Conservation (phyloP, 108 stramenopile species). For the Cyclotella choctawhatcheeana region DNA sequence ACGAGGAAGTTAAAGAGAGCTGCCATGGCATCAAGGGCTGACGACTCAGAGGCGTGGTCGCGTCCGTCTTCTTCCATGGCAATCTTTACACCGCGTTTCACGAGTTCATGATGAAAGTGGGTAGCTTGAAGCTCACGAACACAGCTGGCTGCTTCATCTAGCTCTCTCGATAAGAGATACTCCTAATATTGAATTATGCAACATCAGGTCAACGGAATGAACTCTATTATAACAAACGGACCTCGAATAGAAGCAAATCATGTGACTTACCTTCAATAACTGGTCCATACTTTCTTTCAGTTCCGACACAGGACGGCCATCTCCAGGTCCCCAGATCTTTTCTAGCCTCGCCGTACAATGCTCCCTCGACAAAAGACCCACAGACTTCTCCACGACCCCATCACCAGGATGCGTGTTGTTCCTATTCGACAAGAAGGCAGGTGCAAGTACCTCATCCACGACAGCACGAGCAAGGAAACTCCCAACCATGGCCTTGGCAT, state of each 20-base stretch:
- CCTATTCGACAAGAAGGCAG: conserved; percentile 91
- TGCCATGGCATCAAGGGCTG: conserved; percentile 84
- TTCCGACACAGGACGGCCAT: conserved; percentile 93
- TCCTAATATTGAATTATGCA: conserved; percentile 57
- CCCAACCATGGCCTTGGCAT: conserved; percentile 83
- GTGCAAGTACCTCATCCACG: conserved; percentile 94
- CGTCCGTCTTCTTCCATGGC: conserved; percentile 89
- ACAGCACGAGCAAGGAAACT: conserved; percentile 94
- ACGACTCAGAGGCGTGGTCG: conserved; percentile 37
- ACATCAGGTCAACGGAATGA: neutral
- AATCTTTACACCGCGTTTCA: conserved; percentile 93
- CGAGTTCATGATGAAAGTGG: conserved; percentile 96
- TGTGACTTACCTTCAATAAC: conserved; percentile 64
- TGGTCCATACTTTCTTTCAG: conserved; percentile 95
- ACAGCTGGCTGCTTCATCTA: conserved; percentile 93
- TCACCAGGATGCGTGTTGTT: conserved; percentile 85
- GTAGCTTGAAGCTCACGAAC: conserved; percentile 86
- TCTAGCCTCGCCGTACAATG: conserved; percentile 93
- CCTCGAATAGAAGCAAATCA: neutral
- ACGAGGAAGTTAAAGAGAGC: conserved; percentile 64
- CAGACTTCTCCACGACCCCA: conserved; percentile 87
- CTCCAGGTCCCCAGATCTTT: conserved; percentile 96
- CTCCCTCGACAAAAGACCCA: conserved; percentile 81
- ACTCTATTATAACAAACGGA: neutral
- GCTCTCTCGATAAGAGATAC: conserved; percentile 87